A percentile compares a stretch with the other conserved stretches of the same genome.
phyloP scores from a whole-genome alignment of 129 eudicot species.

The carrot (Daucus carota) region DH1_v3.0 NC_030384.2:47603501-47604000 shows the following conservation, averaged over 20 bases:
- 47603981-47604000: not conserved
- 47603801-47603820: not conserved
- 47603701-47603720: not conserved
- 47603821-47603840: not conserved
- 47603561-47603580: conserved; percentile 1
- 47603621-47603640: not conserved
- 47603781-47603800: not conserved
- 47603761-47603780: not conserved
- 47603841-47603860: not conserved
- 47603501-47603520: not conserved
- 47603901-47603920: not conserved
- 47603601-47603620: not conserved
- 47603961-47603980: not conserved
- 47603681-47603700: not conserved
- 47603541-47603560: not conserved
- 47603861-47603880: not conserved
- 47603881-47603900: not conserved
- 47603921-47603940: not conserved
- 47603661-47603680: not conserved
- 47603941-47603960: not conserved
- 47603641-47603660: not conserved
- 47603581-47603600: not conserved
- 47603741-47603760: not conserved
- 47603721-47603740: not conserved
- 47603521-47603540: not conserved